A percentile compares a stretch with the other conserved stretches of the same genome.
Evolutionary conservation across 176 grass and related monocot species (phyloP).

Genomic region (Avena atlantica): DNA sequence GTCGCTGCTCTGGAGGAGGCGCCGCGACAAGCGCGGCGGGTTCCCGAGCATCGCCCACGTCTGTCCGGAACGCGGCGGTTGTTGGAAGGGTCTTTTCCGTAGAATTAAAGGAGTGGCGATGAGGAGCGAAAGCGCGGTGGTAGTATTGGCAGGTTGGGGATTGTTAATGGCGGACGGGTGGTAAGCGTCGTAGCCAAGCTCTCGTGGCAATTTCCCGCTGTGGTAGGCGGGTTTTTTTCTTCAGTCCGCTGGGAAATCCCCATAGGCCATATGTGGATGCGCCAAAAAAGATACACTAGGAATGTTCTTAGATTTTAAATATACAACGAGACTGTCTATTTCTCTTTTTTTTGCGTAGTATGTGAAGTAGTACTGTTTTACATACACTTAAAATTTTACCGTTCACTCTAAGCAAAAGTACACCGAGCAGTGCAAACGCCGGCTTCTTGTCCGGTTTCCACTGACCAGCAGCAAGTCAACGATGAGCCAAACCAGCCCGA

Average conservation of each 20-base stretch:
- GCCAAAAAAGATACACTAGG: background rate
- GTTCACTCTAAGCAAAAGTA: background rate
- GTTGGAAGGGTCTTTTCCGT: constrained; percentile 14
- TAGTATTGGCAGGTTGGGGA: constrained; percentile 31
- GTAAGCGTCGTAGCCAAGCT: constrained; percentile 32
- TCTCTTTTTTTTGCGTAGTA: background rate
- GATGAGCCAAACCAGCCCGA: background rate
- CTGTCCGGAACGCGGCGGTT: background rate
- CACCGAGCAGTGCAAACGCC: background rate
- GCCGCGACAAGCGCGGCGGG: constrained; percentile 39
- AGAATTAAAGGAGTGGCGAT: constrained; percentile 40
- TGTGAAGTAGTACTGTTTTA: too few relatives aligned
- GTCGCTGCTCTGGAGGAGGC: constrained; percentile 53
- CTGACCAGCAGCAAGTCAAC: constrained; percentile 18
- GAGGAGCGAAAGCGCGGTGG: constrained; percentile 22
- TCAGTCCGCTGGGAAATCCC: background rate
- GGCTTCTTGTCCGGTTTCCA: background rate
- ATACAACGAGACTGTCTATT: background rate
- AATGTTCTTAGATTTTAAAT: background rate
- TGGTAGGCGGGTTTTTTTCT: background rate
- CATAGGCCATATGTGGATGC: background rate
- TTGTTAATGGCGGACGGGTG: constrained; percentile 43
- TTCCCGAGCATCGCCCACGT: constrained; percentile 47
- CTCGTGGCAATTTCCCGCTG: constrained; percentile 8
- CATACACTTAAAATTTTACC: background rate